These are phyloP conservation scores for Pleurotus giganteus DNA, from an alignment of 768 basidiomycete species.

Conservation along the genomic window DNA sequence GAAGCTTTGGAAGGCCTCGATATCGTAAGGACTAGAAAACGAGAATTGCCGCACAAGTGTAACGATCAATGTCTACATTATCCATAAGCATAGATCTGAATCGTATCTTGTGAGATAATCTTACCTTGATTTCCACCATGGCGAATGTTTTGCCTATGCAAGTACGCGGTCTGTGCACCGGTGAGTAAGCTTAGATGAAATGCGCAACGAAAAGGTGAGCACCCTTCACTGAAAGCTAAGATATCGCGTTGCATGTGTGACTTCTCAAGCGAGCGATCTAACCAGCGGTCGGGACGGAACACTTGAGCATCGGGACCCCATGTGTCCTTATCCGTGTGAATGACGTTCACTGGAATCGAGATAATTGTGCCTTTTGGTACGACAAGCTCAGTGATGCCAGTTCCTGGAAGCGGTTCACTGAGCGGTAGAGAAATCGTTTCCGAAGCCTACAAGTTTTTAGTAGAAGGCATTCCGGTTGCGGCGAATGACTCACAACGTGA, in stretches of 20 bases:
- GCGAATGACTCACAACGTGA: slow-evolving; percentile 43
- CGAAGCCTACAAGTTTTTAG: slow-evolving; percentile 39
- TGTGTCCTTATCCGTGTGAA: slow-evolving; percentile 46
- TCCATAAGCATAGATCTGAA: not conserved
- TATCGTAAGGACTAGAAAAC: slow-evolving; percentile 48
- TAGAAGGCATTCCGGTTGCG: not conserved
- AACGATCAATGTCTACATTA: slow-evolving; percentile 35
- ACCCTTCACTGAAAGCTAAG: slow-evolving; percentile 62
- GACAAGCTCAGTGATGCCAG: slow-evolving; percentile 37
- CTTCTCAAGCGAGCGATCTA: slow-evolving; percentile 34
- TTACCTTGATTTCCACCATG: slow-evolving; percentile 57
- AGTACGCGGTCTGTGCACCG: slow-evolving; percentile 45
- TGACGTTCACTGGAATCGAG: slow-evolving; percentile 54
- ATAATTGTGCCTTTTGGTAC: slow-evolving; percentile 58
- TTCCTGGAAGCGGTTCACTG: slow-evolving; percentile 46
- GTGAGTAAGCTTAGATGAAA: slow-evolving; percentile 12
- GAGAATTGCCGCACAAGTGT: slow-evolving; percentile 54
- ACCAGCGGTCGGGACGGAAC: slow-evolving; percentile 66
- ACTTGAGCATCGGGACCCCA: slow-evolving; percentile 62
- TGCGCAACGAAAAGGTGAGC: slow-evolving; percentile 1
- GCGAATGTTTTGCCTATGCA: slow-evolving; percentile 64
- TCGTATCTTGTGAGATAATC: slow-evolving; percentile 4
- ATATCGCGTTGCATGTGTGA: slow-evolving; percentile 38
- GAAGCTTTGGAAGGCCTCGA: slow-evolving; percentile 65
- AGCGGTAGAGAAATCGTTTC: slow-evolving; percentile 55